Base-by-base conservation (phyloP, 192 early-diverging fungal genomes). In the Linnemannia exigua region DNA sequence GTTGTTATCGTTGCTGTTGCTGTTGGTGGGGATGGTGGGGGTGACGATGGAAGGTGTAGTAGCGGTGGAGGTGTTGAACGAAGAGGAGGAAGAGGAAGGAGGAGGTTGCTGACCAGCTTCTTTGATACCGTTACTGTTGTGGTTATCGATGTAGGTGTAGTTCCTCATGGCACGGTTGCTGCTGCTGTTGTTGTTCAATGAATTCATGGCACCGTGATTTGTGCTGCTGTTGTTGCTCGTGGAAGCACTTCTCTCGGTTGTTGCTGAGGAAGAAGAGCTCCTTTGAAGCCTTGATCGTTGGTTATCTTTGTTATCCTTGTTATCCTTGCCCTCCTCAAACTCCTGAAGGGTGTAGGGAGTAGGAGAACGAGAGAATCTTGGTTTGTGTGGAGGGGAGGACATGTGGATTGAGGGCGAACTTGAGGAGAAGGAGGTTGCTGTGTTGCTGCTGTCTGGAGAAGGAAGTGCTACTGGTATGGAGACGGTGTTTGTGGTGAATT, bases 341-440 rank as follows among this genome's bases (percentile, higher is more conserved):
- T 74, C 72, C 20, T 17, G 14, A 6, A 77, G n/a, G 48, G 47
- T 69, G 36, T 77, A 67, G 35, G 76, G 76, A 1, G 76, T 77
- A n/a, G 76, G 76, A 0, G 76, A 77, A 20, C 76, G 76, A n/a
- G 67, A 33, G 33, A 77, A 67, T 41, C 67, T 70, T 35, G 28
- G 44, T 54, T 51, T 75, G 58, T 58, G 17, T 25, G 33, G 22
- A 41, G 73, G 73, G 5, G 31, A 37, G 20, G 28, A 47, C 19
- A 73, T 28, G 28, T 73, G 25, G 70, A 28, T 41, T 6, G 70
- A 73, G 28, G 28, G 1, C 9, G 58, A 25, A 63, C 11, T 63
- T 63, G 25, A 25, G 2, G 28, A n/a, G 47, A 20, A 2, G 41
- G 41, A 44, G 9, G 41, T 44, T 44, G 41, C 41, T 44, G 41